These are phyloP conservation scores for Globisporangium parvum DNA, from an alignment of 352 stramenopile species.

Conservation along the genomic window DNA sequence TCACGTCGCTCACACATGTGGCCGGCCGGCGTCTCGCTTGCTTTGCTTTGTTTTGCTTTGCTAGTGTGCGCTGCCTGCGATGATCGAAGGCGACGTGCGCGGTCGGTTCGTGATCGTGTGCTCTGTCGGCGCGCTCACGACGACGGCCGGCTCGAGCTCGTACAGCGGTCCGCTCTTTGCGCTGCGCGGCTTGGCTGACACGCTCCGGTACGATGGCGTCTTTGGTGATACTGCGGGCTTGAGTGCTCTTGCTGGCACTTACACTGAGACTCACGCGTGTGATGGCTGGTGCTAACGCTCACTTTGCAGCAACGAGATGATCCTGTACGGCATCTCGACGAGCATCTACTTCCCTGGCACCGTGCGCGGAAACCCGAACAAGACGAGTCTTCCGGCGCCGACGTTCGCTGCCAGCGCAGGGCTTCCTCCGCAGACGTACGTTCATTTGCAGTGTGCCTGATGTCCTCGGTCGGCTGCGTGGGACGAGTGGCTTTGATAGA, in stretches of 20 bases:
- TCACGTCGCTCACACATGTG: too few relatives aligned
- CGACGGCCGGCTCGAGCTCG: slow-evolving; percentile 84
- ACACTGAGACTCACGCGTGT: background rate
- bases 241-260: too few relatives aligned
- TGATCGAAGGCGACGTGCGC: slow-evolving; percentile 42
- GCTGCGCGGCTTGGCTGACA: slow-evolving; percentile 87
- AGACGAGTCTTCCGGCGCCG: slow-evolving; percentile 15
- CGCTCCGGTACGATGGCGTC: slow-evolving; percentile 27
- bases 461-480: background rate
- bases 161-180: slow-evolving; percentile 90
- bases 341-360: slow-evolving; percentile 88
- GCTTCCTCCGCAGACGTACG: slow-evolving; percentile 8
- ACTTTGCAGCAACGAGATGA: slow-evolving; percentile 38
- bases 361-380: slow-evolving; percentile 13
- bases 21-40: too few relatives aligned
- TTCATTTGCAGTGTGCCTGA: background rate
- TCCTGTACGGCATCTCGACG: slow-evolving; percentile 73
- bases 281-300: too few relatives aligned
- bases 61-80: slow-evolving; percentile 45
- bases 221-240: background rate
- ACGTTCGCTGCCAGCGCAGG: background rate
- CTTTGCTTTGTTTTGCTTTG: slow-evolving; percentile 10
- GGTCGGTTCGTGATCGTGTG: slow-evolving; percentile 33
- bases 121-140: slow-evolving; percentile 38
- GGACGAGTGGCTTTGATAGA: background rate